These are phyloP conservation scores for Wickerhamomyces canadensis DNA, from an alignment of 805 yeast genomes.

Conservation along the genomic window DNA sequence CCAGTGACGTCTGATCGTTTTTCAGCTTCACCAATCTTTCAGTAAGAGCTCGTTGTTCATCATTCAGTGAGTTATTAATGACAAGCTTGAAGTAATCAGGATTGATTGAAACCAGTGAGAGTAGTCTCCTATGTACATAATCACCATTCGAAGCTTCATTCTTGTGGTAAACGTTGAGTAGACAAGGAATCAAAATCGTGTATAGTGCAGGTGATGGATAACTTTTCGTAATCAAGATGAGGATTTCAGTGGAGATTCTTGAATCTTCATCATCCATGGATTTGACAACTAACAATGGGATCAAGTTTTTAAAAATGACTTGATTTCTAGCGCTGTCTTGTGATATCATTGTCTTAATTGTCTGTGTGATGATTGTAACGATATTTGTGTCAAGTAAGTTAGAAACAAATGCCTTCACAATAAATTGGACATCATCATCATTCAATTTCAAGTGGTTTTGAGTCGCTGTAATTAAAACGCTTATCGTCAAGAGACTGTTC, in stretches of 20 bases:
- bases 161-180: constrained; percentile 26
- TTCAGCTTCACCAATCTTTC: constrained; percentile 40
- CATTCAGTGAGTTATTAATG: constrained; percentile 33
- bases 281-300: constrained; percentile 39
- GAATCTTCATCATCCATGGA: constrained; percentile 21
- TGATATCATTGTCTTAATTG: constrained; percentile 51
- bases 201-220: constrained; percentile 17
- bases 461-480: constrained; percentile 39
- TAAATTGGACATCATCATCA: constrained; percentile 31
- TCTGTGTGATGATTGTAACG: constrained; percentile 45
- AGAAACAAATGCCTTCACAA: constrained; percentile 29
- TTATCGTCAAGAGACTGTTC: constrained; percentile 37
- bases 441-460: constrained; percentile 28
- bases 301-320: constrained; percentile 35
- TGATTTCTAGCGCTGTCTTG: constrained; percentile 27
- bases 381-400: constrained; percentile 32
- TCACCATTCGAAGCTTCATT: constrained; percentile 22
- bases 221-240: constrained; percentile 14
- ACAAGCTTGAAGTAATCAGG: constrained; percentile 44
- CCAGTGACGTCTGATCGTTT: constrained; percentile 16
- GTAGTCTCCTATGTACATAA: constrained; percentile 42
- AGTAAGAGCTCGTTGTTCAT: constrained; percentile 34
- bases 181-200: constrained; percentile 31
- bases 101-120: constrained; percentile 40
- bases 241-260: constrained; percentile 28